Percentiles rank a stretch among this genome's conserved stretches.
Evolutionary conservation across 768 basidiomycete genomes (phyloP).

Genomic region (Leccinum arenicola): DNA sequence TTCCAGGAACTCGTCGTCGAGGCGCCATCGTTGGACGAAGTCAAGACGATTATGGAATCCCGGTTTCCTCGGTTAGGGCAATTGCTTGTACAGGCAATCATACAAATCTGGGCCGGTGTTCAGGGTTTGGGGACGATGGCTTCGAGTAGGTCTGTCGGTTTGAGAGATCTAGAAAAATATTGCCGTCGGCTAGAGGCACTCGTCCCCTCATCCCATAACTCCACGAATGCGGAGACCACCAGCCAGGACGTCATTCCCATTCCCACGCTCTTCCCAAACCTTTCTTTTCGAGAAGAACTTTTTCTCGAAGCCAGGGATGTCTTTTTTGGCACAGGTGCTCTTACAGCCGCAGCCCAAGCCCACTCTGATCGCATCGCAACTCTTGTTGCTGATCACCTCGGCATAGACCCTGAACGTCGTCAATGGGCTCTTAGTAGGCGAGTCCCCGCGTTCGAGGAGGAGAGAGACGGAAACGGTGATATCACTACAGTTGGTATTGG

Average conservation of each 20-base stretch:
- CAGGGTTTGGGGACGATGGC: slow-evolving; percentile 47
- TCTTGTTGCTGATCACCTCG: slow-evolving; percentile 59
- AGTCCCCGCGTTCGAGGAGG: slow-evolving; percentile 62
- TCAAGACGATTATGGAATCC: slow-evolving; percentile 63
- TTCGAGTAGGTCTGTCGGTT: slow-evolving; percentile 60
- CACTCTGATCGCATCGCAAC: slow-evolving; percentile 49
- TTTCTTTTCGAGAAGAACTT: slow-evolving; percentile 79
- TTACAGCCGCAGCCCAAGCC: slow-evolving; percentile 49
- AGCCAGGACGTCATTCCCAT: slow-evolving; percentile 33
- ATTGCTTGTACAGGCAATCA: slow-evolving; percentile 45
- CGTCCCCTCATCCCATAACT: slow-evolving; percentile 47
- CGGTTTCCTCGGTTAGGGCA: slow-evolving; percentile 64
- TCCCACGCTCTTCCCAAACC: slow-evolving; percentile 59
- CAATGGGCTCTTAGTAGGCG: slow-evolving; percentile 68
- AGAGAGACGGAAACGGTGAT: slow-evolving; percentile 65
- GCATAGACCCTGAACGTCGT: slow-evolving; percentile 65
- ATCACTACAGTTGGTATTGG: slow-evolving; percentile 59
- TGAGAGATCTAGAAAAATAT: slow-evolving; percentile 82
- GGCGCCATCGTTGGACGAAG: slow-evolving; percentile 63
- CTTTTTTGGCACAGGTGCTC: slow-evolving; percentile 75
- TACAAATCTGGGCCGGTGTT: slow-evolving; percentile 69
- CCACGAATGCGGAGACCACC: slow-evolving; percentile 38
- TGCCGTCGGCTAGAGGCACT: slow-evolving; percentile 68
- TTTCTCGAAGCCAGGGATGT: slow-evolving; percentile 87
- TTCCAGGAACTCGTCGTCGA: slow-evolving; percentile 68